Conservation (phyloP, 2,329 filamentous ascomycete genomes). For the Sphaerostilbella broomeana region DNA sequence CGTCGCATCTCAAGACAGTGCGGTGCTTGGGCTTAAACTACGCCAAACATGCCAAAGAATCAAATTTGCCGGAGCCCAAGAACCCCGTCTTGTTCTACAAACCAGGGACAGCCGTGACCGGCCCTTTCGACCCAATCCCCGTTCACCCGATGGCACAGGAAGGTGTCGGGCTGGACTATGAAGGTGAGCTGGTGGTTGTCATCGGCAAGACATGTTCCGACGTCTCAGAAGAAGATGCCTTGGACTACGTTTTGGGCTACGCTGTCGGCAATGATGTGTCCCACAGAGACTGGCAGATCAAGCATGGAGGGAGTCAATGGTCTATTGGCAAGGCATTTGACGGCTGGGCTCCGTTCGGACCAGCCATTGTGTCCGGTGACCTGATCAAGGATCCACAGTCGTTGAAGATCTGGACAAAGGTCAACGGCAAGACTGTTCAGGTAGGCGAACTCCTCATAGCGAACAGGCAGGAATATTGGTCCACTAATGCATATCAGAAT, state of each 20-base stretch:
- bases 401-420: slow-evolving; percentile 48
- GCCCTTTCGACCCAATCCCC: slow-evolving; percentile 60
- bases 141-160: slow-evolving; percentile 60
- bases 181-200: slow-evolving; percentile 69
- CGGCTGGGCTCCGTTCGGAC: slow-evolving; percentile 67
- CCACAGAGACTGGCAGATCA: slow-evolving; percentile 69
- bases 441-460: slow-evolving; percentile 23
- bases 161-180: slow-evolving; percentile 64
- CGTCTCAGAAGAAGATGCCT: slow-evolving; percentile 57
- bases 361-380: slow-evolving; percentile 56
- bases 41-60: slow-evolving; percentile 62
- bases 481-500: slow-evolving; percentile 27
- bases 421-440: slow-evolving; percentile 55
- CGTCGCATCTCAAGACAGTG: slow-evolving; percentile 57
- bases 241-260: slow-evolving; percentile 71
- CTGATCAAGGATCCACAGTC: slow-evolving; percentile 52
- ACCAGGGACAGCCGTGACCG: slow-evolving; percentile 57
- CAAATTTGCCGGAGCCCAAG: slow-evolving; percentile 60
- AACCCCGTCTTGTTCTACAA: slow-evolving; percentile 65
- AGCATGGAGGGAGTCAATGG: slow-evolving; percentile 64
- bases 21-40: slow-evolving; percentile 68
- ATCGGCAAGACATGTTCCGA: slow-evolving; percentile 62
- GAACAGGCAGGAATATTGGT: too few species aligned
- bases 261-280: slow-evolving; percentile 73
- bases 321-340: slow-evolving; percentile 68